Base-by-base conservation (phyloP, 2,329 filamentous ascomycete species). In the Penicillium janthinellum region DNA sequence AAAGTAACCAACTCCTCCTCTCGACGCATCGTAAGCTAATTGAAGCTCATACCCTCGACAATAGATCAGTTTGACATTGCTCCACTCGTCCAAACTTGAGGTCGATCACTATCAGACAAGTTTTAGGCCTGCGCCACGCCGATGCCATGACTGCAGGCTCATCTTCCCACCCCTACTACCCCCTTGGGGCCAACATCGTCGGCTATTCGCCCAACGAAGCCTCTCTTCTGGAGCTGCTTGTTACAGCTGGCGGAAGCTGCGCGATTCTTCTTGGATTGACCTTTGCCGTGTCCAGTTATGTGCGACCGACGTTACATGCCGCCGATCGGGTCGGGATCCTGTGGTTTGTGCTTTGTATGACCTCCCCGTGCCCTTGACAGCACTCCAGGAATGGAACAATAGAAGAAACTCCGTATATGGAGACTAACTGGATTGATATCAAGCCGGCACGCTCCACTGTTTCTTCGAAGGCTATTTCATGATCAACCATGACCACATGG, bases 391-490 rank as follows among this genome's bases (percentile, higher is more conserved):
- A 49, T 20, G 47, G 47, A 35, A 31, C 31, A 8, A 20, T 17
- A 20, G 28, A 31, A 47, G 25, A 22, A 4, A 35, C 20, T 3
- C 15, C 3, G 17, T 42, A 8, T 17, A 20, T 37, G 25, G 20
- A 3, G 11, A 59, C 44, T 48, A 42, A 57, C 48, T n/a, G 44
- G 38, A 55, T 41, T 50, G 17, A 41, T 35, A n/a, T 25, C 31
- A 17, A 81, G 80, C 77, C 59, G 80, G 79, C 42, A 74, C 69
- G 22, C 71, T 96, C 39, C 92, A 96, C 77, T 82, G 89, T 57
- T 88, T 90, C 70, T 96, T 96, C 74, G 92, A 96, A 79, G 90
- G 89, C 39, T 96, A 96, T 75, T 96, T 92, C 72, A 83, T 92
- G 63, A 75, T 85, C 64, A 86, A 93, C 72, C 89, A 91, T 73